These are phyloP conservation scores for Aspergillus heteromorphus DNA, from an alignment of 495 filamentous ascomycete species.

Conservation along the genomic window DNA sequence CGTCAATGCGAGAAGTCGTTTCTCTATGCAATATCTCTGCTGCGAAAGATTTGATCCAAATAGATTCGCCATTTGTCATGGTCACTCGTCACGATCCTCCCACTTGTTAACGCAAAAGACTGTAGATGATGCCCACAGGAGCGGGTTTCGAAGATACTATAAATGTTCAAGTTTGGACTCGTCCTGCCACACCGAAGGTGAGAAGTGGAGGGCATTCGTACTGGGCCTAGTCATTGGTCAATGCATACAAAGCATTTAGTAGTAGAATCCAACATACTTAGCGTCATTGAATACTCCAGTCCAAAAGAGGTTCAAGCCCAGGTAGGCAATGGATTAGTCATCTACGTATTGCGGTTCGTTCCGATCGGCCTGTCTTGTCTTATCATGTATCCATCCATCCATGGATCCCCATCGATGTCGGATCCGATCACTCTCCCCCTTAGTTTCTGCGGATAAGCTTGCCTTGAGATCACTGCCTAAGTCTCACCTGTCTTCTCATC, in stretches of 20 bases:
- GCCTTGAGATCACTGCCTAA: neutral
- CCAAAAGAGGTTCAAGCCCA: neutral
- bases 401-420: neutral
- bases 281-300: neutral
- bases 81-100: neutral
- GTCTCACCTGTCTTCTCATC: neutral
- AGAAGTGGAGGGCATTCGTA: too few relatives aligned
- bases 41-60: neutral
- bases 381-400: neutral
- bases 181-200: too few relatives aligned
- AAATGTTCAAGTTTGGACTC: too few relatives aligned
- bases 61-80: neutral
- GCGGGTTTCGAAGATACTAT: too few relatives aligned
- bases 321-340: neutral
- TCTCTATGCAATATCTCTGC: constrained; percentile 11
- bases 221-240: too few relatives aligned
- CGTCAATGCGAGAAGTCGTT: constrained; percentile 30
- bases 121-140: too few relatives aligned
- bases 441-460: neutral
- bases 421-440: neutral
- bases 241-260: too few relatives aligned
- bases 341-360: neutral
- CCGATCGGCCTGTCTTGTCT: neutral
- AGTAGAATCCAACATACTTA: too few relatives aligned
- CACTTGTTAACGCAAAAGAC: neutral